phyloP scores from a whole-genome alignment of 192 early-diverging fungal genomes.

The Coemansia sp. region DNA sequence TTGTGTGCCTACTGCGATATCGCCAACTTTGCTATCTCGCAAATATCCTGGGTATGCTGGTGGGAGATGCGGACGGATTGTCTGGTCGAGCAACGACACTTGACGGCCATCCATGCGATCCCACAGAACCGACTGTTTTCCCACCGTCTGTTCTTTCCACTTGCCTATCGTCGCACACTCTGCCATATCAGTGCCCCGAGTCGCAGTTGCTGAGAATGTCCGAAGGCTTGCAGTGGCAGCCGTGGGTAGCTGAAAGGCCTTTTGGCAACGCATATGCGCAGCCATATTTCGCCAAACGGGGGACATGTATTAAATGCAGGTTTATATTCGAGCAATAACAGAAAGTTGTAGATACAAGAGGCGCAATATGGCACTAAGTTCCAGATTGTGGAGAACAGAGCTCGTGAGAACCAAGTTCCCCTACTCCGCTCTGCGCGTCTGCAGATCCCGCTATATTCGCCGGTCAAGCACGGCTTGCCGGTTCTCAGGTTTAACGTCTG shows the following conservation, averaged over 20 bases:
- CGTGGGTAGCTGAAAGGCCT: neutral
- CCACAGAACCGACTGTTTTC: slow-evolving; percentile 19
- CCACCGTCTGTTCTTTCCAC: slow-evolving; percentile 23
- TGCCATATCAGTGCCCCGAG: neutral
- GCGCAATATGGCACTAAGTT: neutral
- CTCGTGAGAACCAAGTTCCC: neutral
- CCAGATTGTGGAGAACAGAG: slow-evolving; percentile 1
- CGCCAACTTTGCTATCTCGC: slow-evolving; percentile 26
- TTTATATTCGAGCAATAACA: neutral
- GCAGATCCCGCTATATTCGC: neutral
- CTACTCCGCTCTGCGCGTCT: neutral
- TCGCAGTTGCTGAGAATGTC: neutral
- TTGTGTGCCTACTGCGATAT: slow-evolving; percentile 37
- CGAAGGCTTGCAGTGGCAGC: neutral
- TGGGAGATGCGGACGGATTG: slow-evolving; percentile 45
- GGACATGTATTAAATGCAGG: neutral
- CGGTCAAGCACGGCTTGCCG: no score
- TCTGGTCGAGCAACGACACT: slow-evolving; percentile 46
- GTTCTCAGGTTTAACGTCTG: no score
- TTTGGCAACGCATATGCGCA: neutral
- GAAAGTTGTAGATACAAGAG: neutral
- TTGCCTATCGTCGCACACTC: slow-evolving; percentile 8
- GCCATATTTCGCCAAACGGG: neutral
- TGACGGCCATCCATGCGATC: slow-evolving; percentile 51
- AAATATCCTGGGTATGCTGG: slow-evolving; percentile 17